Base-by-base conservation (phyloP, 2,329 filamentous ascomycete genomes). In the Pseudogymnoascus sp. region DNA sequence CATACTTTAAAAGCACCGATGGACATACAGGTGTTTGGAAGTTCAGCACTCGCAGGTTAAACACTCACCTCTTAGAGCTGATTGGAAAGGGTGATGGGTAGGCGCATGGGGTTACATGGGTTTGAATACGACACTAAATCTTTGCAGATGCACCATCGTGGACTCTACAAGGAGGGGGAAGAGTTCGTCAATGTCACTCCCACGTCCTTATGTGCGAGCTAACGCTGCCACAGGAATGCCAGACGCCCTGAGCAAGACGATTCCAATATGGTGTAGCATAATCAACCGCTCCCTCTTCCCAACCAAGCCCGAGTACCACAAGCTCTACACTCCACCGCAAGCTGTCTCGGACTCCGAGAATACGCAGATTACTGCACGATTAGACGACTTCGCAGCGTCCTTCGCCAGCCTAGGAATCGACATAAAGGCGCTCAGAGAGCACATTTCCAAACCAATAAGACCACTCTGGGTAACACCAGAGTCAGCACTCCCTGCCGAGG, bases 1-100 rank as follows among this genome's bases (percentile, higher is more conserved):
- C 88, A 33, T 99, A 97, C 75, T 99, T 97, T 77, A 99, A 99
- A 80, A 96, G 90, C 75, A 99, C 94, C 1, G 94, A 99, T 76
- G 94, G 94, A 0, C 94, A 99, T 73, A 86, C 87, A 60, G 87
- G 90, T 7, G 87, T 95, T 70, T 99, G 94, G 94, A 84, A 87
- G 64, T 96, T 97, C 72, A 96, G 90, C 74, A 82, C 87, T 21
- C 79, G 94, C 65, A 81, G 94, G 66, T 75, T 97, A 70, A 99
- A 99, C 72, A 72, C 96, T 69, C 89, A 96, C 66, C 72, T 97
- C 13, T 73, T 97, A 59, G 80, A 86, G 35, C 70, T 92, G 40
- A 80, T 93, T 61, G 85, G 82, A 64, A 70, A 77, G 62, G 72
- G 84, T 74, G 85, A 89, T 69, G 92, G 92, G 81, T 90, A 74